A percentile compares a stretch with the other conserved stretches of the same genome.
These are phyloP conservation scores for Populus hybrid DNA, from an alignment of 441 rosid species.

Conservation along the genomic window DNA sequence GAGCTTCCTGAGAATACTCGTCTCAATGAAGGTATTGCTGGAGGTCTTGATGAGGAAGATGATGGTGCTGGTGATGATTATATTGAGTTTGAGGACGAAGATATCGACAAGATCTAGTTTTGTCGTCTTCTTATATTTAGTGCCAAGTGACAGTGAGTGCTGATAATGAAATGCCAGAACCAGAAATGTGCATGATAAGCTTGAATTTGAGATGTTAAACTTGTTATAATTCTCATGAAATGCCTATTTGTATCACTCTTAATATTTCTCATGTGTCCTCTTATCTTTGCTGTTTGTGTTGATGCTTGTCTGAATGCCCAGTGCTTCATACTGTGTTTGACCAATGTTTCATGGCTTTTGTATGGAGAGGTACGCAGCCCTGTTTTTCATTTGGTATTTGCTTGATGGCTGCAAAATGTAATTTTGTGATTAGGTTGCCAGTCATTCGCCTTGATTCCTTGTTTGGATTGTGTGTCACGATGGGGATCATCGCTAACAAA, in stretches of 20 bases:
- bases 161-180: conserved; percentile 16
- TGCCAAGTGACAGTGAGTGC: conserved; percentile 18
- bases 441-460: background rate
- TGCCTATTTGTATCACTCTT: conserved; percentile 12
- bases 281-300: background rate
- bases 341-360: background rate
- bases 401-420: background rate
- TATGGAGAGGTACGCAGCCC: background rate
- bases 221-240: conserved; percentile 18
- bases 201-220: conserved; percentile 20
- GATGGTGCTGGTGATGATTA: conserved; percentile 61
- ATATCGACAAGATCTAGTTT: conserved; percentile 67
- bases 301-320: background rate
- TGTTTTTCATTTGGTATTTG: background rate
- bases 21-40: conserved; percentile 75
- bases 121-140: conserved; percentile 15
- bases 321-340: background rate
- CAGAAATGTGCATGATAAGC: conserved; percentile 14
- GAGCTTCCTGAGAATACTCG: conserved; percentile 76
- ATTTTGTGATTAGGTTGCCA: background rate
- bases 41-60: conserved; percentile 75
- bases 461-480: background rate
- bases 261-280: background rate
- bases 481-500: background rate
- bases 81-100: conserved; percentile 76